These are phyloP conservation scores for Cryptosporidium sp. DNA, from an alignment of 169 alveolate species.

Conservation along the genomic window DNA sequence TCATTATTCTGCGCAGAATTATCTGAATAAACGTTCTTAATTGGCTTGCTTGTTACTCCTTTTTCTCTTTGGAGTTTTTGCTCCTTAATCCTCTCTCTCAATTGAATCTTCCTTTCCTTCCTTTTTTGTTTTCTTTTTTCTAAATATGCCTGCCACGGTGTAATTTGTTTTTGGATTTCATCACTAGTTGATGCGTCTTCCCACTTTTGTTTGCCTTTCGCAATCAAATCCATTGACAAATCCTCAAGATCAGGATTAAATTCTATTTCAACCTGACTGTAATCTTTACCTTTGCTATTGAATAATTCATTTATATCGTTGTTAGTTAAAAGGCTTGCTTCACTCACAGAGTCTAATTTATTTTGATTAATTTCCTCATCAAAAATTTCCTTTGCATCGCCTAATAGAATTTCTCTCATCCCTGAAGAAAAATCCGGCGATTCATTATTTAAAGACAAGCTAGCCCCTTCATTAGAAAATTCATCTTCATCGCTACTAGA, in stretches of 20 bases:
- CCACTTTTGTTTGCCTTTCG: conserved; percentile 70
- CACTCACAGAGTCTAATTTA: neutral
- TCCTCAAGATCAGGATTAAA: conserved; percentile 59
- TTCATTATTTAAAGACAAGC: neutral
- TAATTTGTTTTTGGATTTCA: neutral
- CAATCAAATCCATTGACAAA: conserved; percentile 52
- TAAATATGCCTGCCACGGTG: conserved; percentile 77
- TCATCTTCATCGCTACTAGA: conserved; percentile 80
- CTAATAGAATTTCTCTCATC: conserved; percentile 48
- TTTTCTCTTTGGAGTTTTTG: conserved; percentile 73
- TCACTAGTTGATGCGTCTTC: conserved; percentile 28
- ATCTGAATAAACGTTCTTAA: neutral
- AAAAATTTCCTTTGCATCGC: conserved; percentile 54
- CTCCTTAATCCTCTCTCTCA: conserved; percentile 57
- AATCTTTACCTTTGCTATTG: conserved; percentile 2
- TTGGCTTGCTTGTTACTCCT: neutral
- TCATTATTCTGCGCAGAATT: neutral
- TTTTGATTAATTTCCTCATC: conserved; percentile 20
- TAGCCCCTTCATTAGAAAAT: neutral
- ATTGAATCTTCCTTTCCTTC: conserved; percentile 56
- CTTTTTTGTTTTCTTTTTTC: conserved; percentile 75
- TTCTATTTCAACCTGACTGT: conserved; percentile 29
- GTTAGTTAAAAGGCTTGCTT: neutral
- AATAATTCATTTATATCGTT: conserved; percentile 31
- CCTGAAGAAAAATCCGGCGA: neutral